phyloP scores from a whole-genome alignment of 2,329 filamentous ascomycete species.

The Cladophialophora yegresii region DNA sequence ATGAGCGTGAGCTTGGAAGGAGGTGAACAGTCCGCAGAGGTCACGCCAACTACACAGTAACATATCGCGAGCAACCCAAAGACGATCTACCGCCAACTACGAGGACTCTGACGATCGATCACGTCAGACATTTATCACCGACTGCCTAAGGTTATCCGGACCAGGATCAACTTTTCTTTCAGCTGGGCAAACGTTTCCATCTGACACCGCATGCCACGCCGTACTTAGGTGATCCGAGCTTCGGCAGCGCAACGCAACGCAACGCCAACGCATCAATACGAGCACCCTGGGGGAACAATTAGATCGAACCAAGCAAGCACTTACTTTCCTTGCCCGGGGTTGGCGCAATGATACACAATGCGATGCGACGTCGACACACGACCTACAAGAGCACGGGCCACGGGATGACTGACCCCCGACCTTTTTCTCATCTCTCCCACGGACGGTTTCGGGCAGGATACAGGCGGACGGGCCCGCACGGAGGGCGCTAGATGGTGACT shows the following conservation, averaged over 20 bases:
- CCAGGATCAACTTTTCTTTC: background rate
- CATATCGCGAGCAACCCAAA: background rate
- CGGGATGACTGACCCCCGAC: background rate
- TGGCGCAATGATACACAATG: background rate
- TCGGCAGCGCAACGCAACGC: background rate
- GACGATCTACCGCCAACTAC: background rate
- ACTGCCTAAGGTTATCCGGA: background rate
- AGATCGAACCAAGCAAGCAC: background rate
- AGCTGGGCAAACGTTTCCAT: background rate
- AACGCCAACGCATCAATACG: slow-evolving; percentile 5
- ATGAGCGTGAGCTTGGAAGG: background rate
- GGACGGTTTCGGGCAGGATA: background rate
- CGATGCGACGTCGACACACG: background rate
- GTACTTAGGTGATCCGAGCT: background rate
- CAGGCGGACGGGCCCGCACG: background rate
- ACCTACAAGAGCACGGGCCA: background rate
- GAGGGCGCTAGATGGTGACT: slow-evolving; percentile 15
- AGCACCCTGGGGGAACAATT: background rate
- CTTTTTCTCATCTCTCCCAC: background rate
- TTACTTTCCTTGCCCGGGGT: background rate
- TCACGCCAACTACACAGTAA: background rate
- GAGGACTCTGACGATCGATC: background rate
- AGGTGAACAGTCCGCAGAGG: background rate
- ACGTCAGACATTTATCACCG: slow-evolving; percentile 1
- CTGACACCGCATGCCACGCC: background rate